Base-by-base conservation (phyloP, 2,329 filamentous ascomycete genomes). In the Colletotrichum zoysiae region DNA sequence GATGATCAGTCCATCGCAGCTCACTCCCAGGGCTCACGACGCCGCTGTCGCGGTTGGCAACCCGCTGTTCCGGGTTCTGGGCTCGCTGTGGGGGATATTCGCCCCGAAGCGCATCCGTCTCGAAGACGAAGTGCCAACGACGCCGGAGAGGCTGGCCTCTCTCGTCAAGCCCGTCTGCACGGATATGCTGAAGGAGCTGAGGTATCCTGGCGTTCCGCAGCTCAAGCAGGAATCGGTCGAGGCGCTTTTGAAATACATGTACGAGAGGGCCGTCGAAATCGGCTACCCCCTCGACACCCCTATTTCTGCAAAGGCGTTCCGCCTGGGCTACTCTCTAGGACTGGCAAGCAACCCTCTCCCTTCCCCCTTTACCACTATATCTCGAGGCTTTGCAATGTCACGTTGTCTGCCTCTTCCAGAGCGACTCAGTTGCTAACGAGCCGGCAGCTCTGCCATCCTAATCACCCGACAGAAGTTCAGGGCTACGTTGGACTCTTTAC, bases 401-500 rank as follows among this genome's bases (percentile, higher is more conserved):
- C 18, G 18, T n/a, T 46, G 23, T 44, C 38, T 3, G 6, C 26
- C 18, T 14, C n/a, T 18, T 20, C 8, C 5, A 30, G 48, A 33
- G 51, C 38, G 60, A 74, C 50, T 40, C 16, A 42, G 50, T 56
- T 57, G 51, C 60, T 69, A 48, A 71, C 48, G 61, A 46, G 20
- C 40, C 42, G 26, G n/a, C 60, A 76, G 75, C 69, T 76, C 33
- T 74, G 74, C 33, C 75, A 76, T 50, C 75, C 75, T 30, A 62
- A 64, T 33, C 74, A 75, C 59, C 68, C 73, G 4, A 55, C 74
- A 12, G 56, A 65, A 11, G 69, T 75, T 12, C 75, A 75, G 30
- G 70, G 73, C 6, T 76, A 67, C n/a, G 75, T 76, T 9, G 74
- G 68, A 16, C 73, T 76, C 38, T 75, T 75, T 40, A 76, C 75